Conservation (phyloP, 2,329 filamentous ascomycete genomes). For the Monilinia laxa region DNA sequence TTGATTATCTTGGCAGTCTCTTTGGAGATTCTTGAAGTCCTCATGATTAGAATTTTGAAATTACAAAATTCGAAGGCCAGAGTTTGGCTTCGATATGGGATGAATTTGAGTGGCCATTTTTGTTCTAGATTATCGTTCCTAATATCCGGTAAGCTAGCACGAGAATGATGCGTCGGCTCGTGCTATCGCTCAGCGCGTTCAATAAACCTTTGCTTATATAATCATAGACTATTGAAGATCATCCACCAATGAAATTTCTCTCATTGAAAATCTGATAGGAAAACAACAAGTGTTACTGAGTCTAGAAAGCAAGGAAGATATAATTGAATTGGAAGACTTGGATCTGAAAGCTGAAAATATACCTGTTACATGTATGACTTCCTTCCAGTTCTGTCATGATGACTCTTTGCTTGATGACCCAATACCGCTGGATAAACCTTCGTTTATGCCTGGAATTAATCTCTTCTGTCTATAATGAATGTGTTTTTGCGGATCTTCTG, state of each 20-base stretch:
- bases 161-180: slow-evolving; percentile 15
- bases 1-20: slow-evolving; percentile 59
- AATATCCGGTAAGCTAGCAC: slow-evolving; percentile 5
- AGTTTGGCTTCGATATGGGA: slow-evolving; percentile 6
- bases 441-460: no score
- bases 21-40: slow-evolving; percentile 56
- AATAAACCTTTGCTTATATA: not conserved
- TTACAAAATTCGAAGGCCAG: slow-evolving; percentile 6
- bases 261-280: not conserved
- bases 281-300: not conserved
- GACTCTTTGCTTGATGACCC: not conserved
- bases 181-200: not conserved
- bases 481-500: not conserved
- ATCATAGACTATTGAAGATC: not conserved
- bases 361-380: not conserved
- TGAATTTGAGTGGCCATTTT: slow-evolving; percentile 19
- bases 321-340: not conserved
- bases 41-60: slow-evolving; percentile 29
- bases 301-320: not conserved
- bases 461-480: not conserved
- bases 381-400: not conserved
- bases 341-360: not conserved
- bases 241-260: slow-evolving; percentile 16
- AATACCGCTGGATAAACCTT: not conserved
- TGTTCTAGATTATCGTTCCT: slow-evolving; percentile 3